These are phyloP conservation scores for Hypoxylon cercidicola DNA, from an alignment of 495 filamentous ascomycete species.

Conservation along the genomic window DNA sequence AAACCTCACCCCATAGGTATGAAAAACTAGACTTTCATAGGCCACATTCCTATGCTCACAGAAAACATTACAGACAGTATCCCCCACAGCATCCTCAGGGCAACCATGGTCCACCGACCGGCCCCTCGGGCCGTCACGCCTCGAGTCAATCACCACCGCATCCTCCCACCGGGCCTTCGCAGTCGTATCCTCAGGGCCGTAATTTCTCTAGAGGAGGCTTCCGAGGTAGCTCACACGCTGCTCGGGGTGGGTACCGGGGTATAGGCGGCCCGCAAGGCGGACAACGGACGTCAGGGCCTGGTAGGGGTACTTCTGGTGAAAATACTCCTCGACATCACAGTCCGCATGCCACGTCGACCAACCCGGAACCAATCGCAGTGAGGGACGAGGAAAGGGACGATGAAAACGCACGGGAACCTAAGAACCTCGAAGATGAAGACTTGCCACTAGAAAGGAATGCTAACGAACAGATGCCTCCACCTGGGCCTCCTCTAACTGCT, in stretches of 20 bases:
- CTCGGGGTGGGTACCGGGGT: slow-evolving; percentile 49
- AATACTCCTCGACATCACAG: slow-evolving; percentile 42
- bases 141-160: slow-evolving; percentile 61
- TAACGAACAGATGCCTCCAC: slow-evolving; percentile 59
- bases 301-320: slow-evolving; percentile 54
- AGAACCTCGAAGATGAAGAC: slow-evolving; percentile 73
- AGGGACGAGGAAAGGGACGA: slow-evolving; percentile 51
- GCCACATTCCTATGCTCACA: slow-evolving; percentile 35
- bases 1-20: slow-evolving; percentile 70
- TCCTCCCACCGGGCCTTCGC: slow-evolving; percentile 59
- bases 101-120: slow-evolving; percentile 63
- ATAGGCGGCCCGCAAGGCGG: slow-evolving; percentile 71
- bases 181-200: slow-evolving; percentile 64
- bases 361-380: slow-evolving; percentile 27
- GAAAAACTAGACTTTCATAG: slow-evolving; percentile 39
- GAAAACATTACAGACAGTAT: slow-evolving; percentile 60
- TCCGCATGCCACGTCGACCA: slow-evolving; percentile 47
- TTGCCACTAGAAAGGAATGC: slow-evolving; percentile 57
- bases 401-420: slow-evolving; percentile 70
- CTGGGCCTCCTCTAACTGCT: slow-evolving; percentile 59
- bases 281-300: slow-evolving; percentile 47
- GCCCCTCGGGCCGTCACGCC: slow-evolving; percentile 59
- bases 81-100: slow-evolving; percentile 65
- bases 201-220: slow-evolving; percentile 62
- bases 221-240: slow-evolving; percentile 49